Evolutionary conservation across 805 yeast genomes (phyloP), one percentile per base, ranked within the genome.

Genomic region (Candida multigemmis): DNA sequence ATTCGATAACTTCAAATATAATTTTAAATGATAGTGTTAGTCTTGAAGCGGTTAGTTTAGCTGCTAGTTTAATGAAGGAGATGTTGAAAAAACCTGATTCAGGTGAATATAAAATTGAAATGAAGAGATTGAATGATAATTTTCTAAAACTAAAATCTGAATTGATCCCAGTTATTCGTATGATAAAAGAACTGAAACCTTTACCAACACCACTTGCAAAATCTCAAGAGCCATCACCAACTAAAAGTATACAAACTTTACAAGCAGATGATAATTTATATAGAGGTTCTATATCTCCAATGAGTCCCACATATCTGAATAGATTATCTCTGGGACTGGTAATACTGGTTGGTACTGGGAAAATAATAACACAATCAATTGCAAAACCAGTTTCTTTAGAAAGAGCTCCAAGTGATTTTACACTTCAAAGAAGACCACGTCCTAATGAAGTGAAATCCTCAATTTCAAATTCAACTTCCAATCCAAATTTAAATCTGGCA

Each of bases 131-230:
- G 25, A 55, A 56, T 27, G 82, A 75, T 14, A 68, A 66, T 40
- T 69, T 75, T 43, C 52, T 58, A 24, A 62, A 71, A 40, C 58
- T 80, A 35, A 62, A 78, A 27, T 73, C 76, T 23, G 87, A 79
- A 34, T 50, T 79, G 38, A 53, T 74, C 22, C 87, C 86, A 1
- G 63, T 77, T 6, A 62, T 76, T 30, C 65, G 77, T 31, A 56
- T 70, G 25, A 58, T 70, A 24, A 79, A 79, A 41, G 86, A 79
- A 47, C 53, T 70, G 36, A 68, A 73, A 40, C 85, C 84, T 4
- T 56, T 78, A 27, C 85, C 85, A 0, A 71, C 79, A 0, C 85
- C 81, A 5, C 68, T 1, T 65, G 66, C 1, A 41, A 50, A 8
- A 33, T 41, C 4, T 22, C 42, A 14, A 24, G 25, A 6, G 12